Conservation (phyloP, 768 basidiomycete species). For the Suillus plorans region DNA sequence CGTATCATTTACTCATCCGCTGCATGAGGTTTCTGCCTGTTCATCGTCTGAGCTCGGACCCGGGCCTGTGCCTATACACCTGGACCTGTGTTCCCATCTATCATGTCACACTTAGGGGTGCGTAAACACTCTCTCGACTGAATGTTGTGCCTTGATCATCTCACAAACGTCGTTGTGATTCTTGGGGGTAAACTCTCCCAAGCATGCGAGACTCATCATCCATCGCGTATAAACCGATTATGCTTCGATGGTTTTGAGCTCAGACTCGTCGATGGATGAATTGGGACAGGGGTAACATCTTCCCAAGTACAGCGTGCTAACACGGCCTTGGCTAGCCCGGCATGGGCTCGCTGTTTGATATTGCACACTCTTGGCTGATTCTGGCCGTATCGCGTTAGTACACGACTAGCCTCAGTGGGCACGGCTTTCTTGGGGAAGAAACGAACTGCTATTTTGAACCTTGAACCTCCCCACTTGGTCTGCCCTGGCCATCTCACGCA, state of each 20-base stretch:
- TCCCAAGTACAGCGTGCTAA: neutral
- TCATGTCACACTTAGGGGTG: constrained; percentile 1
- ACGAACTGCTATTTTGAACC: neutral
- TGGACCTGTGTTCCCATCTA: neutral
- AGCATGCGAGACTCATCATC: neutral
- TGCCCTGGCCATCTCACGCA: neutral
- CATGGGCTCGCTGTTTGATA: neutral
- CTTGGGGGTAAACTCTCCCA: neutral
- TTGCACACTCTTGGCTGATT: neutral
- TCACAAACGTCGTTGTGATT: neutral
- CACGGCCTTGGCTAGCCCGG: neutral
- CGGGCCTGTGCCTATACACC: neutral
- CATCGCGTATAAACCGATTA: neutral
- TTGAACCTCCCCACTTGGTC: neutral
- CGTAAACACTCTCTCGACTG: neutral
- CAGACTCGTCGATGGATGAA: neutral
- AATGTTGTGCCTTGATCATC: neutral
- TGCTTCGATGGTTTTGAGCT: neutral
- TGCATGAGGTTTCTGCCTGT: constrained; percentile 5
- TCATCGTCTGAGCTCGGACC: neutral
- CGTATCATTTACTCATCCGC: neutral
- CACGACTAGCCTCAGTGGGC: neutral
- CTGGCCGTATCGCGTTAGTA: neutral
- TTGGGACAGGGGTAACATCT: neutral
- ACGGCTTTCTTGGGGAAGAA: neutral